Evolutionary conservation across 495 filamentous ascomycete species (phyloP), one percentile per base, ranked within the genome.

Genomic region (Ascobolus immersus): DNA sequence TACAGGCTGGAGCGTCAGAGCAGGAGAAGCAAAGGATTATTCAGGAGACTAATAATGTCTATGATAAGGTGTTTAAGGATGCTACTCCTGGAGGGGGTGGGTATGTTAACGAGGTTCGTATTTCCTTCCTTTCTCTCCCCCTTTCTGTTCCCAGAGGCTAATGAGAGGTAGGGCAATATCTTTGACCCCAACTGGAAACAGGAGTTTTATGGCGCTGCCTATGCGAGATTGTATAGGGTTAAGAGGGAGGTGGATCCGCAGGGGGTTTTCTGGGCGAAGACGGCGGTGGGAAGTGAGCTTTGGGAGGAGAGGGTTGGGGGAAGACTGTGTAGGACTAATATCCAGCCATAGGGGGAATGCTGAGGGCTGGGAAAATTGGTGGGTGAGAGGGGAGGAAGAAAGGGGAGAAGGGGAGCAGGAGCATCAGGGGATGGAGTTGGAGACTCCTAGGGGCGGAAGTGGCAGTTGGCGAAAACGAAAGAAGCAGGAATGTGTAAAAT

Each of bases 141-240:
- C n/a, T n/a, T n/a, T n/a, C n/a, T n/a, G n/a, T n/a, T n/a, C n/a
- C n/a, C n/a, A n/a, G n/a, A n/a, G n/a, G n/a, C n/a, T n/a, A n/a
- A n/a, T n/a, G n/a, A n/a, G n/a, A n/a, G n/a, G n/a, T n/a, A 65
- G 44, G 59, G 50, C 2, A 61, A 70, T 43, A 55, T 61, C 22
- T 48, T 55, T 14, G 64, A 72, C 50, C 65, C 68, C 1, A 42
- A 68, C 35, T 71, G 62, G 53, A 60, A 71, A 50, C 48, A 60
- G 47, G 45, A 56, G 4, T 72, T 68, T 47, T 73, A 61, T 34
- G 67, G 67, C 0, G 34, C 26, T n/a, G 53, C 65, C 25, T 73
- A 73, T 41, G 43, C 37, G 1, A 50, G 58, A 7, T 47, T 72
- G 34, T 47, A 56, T 4, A 30, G 44, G 28, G 39, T 71, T 21